These are phyloP conservation scores for Alternaria hordeiaustralica DNA, from an alignment of 2,329 filamentous ascomycete genomes.

Conservation along the genomic window DNA sequence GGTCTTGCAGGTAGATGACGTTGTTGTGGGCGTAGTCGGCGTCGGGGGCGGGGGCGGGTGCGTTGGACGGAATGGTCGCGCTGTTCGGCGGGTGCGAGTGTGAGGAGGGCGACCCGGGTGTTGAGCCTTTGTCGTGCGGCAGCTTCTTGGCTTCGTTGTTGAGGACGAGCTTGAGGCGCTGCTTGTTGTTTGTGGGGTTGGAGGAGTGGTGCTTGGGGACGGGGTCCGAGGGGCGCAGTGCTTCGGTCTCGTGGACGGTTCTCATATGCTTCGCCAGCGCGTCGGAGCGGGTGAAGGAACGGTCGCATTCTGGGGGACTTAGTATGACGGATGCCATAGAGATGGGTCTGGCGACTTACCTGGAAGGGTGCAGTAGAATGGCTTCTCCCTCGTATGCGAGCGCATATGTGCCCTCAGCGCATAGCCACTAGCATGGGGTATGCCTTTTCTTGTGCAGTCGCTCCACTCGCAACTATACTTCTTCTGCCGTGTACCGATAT, in stretches of 20 bases:
- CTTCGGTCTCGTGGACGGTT: constrained; percentile 96
- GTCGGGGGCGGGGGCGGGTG: constrained; percentile 29
- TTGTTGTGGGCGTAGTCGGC: constrained; percentile 61
- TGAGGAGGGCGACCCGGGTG: constrained; percentile 44
- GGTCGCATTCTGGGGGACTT: constrained; percentile 79
- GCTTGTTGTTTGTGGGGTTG: constrained; percentile 55
- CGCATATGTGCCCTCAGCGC: constrained; percentile 96
- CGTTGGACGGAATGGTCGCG: constrained; percentile 22
- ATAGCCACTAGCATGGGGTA: constrained; percentile 93
- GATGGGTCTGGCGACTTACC: constrained; percentile 63
- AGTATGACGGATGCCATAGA: neutral
- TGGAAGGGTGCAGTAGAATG: constrained; percentile 93
- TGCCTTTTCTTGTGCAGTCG: constrained; percentile 85
- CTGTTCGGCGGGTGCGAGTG: constrained; percentile 33
- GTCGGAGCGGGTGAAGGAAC: constrained; percentile 94
- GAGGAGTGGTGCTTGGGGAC: constrained; percentile 68
- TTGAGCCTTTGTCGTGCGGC: constrained; percentile 42
- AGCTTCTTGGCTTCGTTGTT: constrained; percentile 43
- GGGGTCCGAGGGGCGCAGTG: constrained; percentile 76
- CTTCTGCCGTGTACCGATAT: constrained; percentile 91
- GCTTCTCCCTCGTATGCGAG: constrained; percentile 97
- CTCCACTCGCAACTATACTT: constrained; percentile 99
- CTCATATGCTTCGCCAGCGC: constrained; percentile 98
- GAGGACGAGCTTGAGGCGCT: constrained; percentile 54
- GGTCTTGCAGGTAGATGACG: constrained; percentile 63